Percentiles rank a stretch among this genome's conserved stretches.
Evolutionary conservation across 441 rosid genomes (phyloP).

Genomic region (Corymbia citriodora): DNA sequence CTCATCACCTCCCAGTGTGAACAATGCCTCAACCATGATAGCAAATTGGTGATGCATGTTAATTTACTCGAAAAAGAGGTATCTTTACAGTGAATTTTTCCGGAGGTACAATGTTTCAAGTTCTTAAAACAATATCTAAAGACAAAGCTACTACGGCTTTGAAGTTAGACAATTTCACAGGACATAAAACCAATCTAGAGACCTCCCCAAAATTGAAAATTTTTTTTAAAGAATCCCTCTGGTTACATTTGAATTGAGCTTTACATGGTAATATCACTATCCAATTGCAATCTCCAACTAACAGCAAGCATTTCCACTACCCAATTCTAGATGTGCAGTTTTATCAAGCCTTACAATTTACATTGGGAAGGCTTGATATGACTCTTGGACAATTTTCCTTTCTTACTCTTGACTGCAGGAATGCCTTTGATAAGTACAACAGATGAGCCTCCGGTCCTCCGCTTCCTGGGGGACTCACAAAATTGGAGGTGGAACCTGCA

Average conservation of each 20-base stretch:
- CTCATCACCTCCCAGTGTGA: not conserved
- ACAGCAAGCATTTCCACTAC: not conserved
- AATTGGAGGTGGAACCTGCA: slow-evolving; percentile 18
- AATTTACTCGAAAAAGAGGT: not conserved
- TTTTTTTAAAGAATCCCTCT: not conserved
- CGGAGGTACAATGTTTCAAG: not conserved
- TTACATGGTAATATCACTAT: not conserved
- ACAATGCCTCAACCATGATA: not conserved
- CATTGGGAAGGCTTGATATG: slow-evolving; percentile 7
- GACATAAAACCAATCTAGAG: not conserved
- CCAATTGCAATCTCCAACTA: not conserved
- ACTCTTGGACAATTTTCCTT: slow-evolving; percentile 13
- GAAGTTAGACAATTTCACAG: not conserved
- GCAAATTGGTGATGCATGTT: not conserved
- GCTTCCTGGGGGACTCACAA: slow-evolving; percentile 39
- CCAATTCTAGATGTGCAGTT: not conserved
- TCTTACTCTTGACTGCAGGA: slow-evolving; percentile 33
- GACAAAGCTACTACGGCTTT: not conserved
- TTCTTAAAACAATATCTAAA: not conserved
- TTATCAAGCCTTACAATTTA: slow-evolving; percentile 6
- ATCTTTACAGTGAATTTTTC: not conserved
- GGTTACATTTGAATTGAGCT: not conserved
- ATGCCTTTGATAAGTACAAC: slow-evolving; percentile 31
- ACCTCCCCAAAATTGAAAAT: not conserved
- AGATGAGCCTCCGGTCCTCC: slow-evolving; percentile 35